These are phyloP conservation scores for Solanum raphanifolium DNA, from an alignment of 257 asterid genomes.

Conservation along the genomic window DNA sequence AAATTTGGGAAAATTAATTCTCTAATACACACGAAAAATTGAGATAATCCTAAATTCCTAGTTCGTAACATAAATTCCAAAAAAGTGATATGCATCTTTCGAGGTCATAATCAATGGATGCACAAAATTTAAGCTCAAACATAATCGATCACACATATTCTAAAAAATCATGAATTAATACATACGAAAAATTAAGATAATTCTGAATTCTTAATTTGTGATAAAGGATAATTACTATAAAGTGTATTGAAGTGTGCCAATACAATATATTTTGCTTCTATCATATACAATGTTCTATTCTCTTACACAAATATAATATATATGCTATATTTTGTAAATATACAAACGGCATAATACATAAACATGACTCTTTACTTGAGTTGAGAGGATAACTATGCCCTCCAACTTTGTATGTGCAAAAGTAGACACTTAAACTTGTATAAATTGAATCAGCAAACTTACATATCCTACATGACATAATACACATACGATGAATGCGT, in stretches of 20 bases:
- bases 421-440: too few relatives aligned
- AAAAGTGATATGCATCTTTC: not conserved
- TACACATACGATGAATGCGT: accelerated
- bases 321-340: not conserved
- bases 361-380: accelerated
- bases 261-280: too few relatives aligned
- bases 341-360: too few relatives aligned
- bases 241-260: not conserved
- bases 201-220: not conserved
- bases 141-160: not conserved
- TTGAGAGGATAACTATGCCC: too few relatives aligned
- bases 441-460: too few relatives aligned
- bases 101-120: too few relatives aligned
- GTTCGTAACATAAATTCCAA: not conserved
- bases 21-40: too few relatives aligned
- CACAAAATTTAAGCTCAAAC: not conserved
- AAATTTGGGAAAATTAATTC: not conserved
- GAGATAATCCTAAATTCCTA: not conserved
- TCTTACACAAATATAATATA: not conserved
- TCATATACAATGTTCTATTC: not conserved
- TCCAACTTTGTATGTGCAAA: accelerated
- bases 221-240: too few relatives aligned
- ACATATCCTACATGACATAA: accelerated
- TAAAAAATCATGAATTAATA: too few relatives aligned
- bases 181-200: not conserved